These are phyloP conservation scores for Penicillium nordicum DNA, from an alignment of 2,329 filamentous ascomycete genomes.

Conservation along the genomic window DNA sequence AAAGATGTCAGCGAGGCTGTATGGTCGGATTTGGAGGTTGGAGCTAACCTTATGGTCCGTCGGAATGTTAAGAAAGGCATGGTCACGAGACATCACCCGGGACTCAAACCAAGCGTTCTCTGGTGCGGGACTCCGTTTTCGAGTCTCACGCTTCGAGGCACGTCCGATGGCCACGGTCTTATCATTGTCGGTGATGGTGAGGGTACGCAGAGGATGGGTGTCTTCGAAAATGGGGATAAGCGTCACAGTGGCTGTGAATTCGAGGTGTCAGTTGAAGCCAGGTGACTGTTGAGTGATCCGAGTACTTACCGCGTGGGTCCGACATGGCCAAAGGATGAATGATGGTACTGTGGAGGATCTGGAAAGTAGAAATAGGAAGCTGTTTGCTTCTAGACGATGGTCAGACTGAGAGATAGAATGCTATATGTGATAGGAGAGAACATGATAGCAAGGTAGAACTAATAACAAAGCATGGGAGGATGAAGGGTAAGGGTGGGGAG, in stretches of 20 bases:
- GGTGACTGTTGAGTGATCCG: background rate
- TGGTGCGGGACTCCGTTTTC: slow-evolving; percentile 34
- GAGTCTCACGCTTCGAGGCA: slow-evolving; percentile 39
- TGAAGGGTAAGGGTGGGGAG: background rate
- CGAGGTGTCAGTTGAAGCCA: slow-evolving; percentile 1
- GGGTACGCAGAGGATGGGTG: slow-evolving; percentile 26
- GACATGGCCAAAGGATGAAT: slow-evolving; percentile 17
- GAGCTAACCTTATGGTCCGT: slow-evolving; percentile 28
- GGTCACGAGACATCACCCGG: slow-evolving; percentile 47
- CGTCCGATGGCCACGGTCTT: slow-evolving; percentile 39
- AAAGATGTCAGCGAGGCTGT: slow-evolving; percentile 12
- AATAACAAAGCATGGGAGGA: background rate
- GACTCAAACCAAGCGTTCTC: slow-evolving; percentile 47
- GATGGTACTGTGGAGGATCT: background rate
- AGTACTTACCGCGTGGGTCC: slow-evolving; percentile 24
- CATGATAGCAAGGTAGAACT: background rate
- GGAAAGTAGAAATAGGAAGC: background rate
- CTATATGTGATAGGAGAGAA: background rate
- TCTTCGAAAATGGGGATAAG: slow-evolving; percentile 28
- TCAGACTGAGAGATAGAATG: background rate
- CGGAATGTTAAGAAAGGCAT: slow-evolving; percentile 38
- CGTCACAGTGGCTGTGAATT: slow-evolving; percentile 32
- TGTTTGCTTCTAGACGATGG: background rate
- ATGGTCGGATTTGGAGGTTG: background rate
- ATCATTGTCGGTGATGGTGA: slow-evolving; percentile 29